phyloP scores from a whole-genome alignment of 2,329 filamentous ascomycete species.

The Dactylellina haptotyla region DNA sequence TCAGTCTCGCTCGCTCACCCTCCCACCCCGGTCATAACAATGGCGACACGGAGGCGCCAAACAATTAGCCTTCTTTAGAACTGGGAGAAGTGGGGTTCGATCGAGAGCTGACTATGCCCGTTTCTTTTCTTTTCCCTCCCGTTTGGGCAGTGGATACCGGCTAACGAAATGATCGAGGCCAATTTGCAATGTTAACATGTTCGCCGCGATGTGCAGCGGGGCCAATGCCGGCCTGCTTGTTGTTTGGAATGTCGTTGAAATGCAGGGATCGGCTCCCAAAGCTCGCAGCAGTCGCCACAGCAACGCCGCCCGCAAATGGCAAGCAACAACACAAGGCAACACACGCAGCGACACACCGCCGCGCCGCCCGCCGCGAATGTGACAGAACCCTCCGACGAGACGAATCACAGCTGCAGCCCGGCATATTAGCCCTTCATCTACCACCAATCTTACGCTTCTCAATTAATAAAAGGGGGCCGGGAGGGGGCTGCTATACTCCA shows the following conservation, averaged over 20 bases:
- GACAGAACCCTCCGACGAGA: too few species aligned
- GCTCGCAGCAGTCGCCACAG: slow-evolving; percentile 25
- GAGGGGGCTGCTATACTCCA: too few species aligned
- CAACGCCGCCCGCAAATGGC: slow-evolving; percentile 31
- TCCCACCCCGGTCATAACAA: slow-evolving; percentile 41
- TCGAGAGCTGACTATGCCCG: background rate
- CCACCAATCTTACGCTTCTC: background rate
- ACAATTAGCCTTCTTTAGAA: background rate
- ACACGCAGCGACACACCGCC: too few species aligned
- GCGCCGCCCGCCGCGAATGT: too few species aligned
- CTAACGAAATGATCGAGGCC: too few species aligned
- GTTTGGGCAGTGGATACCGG: slow-evolving; percentile 9
- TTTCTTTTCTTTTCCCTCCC: background rate
- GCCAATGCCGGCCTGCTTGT: background rate
- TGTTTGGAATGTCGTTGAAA: slow-evolving; percentile 50
- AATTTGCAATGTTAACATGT: too few species aligned
- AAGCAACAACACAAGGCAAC: slow-evolving; percentile 35
- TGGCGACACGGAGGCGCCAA: slow-evolving; percentile 37
- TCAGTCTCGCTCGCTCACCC: too few species aligned
- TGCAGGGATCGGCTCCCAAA: slow-evolving; percentile 7
- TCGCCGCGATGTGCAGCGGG: background rate
- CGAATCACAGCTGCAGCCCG: slow-evolving; percentile 42
- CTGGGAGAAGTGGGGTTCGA: slow-evolving; percentile 14
- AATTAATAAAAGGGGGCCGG: background rate
- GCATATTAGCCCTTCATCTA: background rate